Conservation (phyloP, 495 filamentous ascomycete genomes). For the Aspergillus hancockii region DNA sequence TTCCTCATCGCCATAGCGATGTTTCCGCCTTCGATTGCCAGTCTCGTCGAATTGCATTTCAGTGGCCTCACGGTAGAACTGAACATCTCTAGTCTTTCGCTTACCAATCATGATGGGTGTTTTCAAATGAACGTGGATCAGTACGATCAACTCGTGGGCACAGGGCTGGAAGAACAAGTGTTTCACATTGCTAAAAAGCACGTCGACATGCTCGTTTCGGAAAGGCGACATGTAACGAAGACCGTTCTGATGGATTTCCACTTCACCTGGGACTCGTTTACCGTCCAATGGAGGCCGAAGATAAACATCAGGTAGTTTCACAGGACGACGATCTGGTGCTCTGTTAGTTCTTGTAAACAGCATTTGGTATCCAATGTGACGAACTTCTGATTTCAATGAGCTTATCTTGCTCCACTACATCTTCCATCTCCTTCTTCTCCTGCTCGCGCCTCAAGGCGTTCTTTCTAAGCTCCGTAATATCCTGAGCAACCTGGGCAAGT, state of each 20-base stretch:
- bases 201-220: conserved; percentile 81
- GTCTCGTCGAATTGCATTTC: conserved; percentile 99
- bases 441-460: conserved; percentile 86
- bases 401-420: conserved; percentile 99
- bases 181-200: conserved; percentile 97
- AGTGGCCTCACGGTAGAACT: conserved; percentile 97
- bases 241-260: conserved; percentile 99
- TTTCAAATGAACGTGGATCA: conserved; percentile 96
- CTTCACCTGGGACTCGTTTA: conserved; percentile 90
- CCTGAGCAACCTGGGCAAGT: conserved; percentile 81
- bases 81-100: conserved; percentile 97
- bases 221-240: conserved; percentile 91
- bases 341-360: conserved; percentile 10
- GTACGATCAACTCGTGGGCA: conserved; percentile 91
- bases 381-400: conserved; percentile 85
- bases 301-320: conserved; percentile 84
- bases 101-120: conserved; percentile 98
- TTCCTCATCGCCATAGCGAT: conserved; percentile 98
- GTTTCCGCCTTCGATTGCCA: conserved; percentile 94
- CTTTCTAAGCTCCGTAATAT: conserved; percentile 93
- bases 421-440: conserved; percentile 99
- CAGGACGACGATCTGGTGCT: conserved; percentile 75
- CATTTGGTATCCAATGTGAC: conserved; percentile 21
- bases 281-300: conserved; percentile 93
- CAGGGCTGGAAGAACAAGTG: conserved; percentile 99